These are phyloP conservation scores for Sporisorium reilianum DNA, from an alignment of 1,284 basidiomycete species.

Conservation along the genomic window DNA sequence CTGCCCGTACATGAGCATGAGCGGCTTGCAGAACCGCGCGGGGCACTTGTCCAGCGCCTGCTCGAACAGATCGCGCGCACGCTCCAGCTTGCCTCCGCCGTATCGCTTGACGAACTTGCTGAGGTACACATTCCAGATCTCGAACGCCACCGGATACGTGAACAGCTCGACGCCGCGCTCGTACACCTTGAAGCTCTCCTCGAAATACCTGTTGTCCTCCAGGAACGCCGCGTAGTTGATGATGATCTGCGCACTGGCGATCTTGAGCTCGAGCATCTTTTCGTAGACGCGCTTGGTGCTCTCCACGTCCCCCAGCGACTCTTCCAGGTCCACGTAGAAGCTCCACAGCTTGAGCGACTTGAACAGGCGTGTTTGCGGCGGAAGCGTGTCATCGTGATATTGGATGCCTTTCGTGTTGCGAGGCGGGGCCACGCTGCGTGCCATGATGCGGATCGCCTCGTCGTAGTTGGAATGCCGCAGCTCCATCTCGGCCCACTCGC, in stretches of 20 bases:
- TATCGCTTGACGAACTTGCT: slow-evolving; percentile 97
- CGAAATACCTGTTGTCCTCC: slow-evolving; percentile 97
- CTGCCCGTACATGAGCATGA: slow-evolving; percentile 94
- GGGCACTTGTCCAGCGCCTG: slow-evolving; percentile 97
- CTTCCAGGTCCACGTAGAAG: slow-evolving; percentile 96
- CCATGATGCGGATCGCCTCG: slow-evolving; percentile 93
- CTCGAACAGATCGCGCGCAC: slow-evolving; percentile 95
- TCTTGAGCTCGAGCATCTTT: slow-evolving; percentile 94
- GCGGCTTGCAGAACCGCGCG: slow-evolving; percentile 89
- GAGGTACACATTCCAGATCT: slow-evolving; percentile 99
- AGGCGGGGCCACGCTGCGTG: slow-evolving; percentile 84
- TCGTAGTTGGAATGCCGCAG: slow-evolving; percentile 95
- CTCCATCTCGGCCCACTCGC: slow-evolving; percentile 99
- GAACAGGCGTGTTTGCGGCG: slow-evolving; percentile 90
- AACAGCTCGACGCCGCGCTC: slow-evolving; percentile 97
- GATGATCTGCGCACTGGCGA: slow-evolving; percentile 94
- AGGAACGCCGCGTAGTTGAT: slow-evolving; percentile 97
- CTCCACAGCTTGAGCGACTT: slow-evolving; percentile 99
- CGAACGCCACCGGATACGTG: slow-evolving; percentile 97
- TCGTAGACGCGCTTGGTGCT: slow-evolving; percentile 94
- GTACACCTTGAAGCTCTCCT: slow-evolving; percentile 98
- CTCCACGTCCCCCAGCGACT: slow-evolving; percentile 93
- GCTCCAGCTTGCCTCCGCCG: slow-evolving; percentile 91
- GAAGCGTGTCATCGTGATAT: slow-evolving; percentile 92
- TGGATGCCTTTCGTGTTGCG: slow-evolving; percentile 86